Percentiles rank a stretch among this genome's conserved stretches.
phyloP scores from a whole-genome alignment of 2,329 filamentous ascomycete species.

The Remersonia thermophila region DNA sequence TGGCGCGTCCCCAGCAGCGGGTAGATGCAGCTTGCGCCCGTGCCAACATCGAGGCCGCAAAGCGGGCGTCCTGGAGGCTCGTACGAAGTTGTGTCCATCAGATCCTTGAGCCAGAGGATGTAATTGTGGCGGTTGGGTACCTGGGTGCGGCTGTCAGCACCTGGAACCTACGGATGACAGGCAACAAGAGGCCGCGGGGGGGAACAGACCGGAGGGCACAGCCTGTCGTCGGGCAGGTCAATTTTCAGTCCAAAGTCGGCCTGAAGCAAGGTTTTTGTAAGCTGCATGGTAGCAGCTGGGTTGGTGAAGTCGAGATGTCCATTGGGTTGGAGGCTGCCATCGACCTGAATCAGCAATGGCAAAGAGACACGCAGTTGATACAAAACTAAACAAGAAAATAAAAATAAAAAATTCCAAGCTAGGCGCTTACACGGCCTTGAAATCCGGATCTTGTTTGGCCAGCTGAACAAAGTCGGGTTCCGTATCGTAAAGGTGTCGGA shows the following conservation, averaged over 20 bases:
- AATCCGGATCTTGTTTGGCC: conserved; percentile 28
- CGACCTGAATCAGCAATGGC: too few species aligned
- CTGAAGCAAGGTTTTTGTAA: conserved; percentile 68
- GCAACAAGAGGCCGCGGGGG: not conserved
- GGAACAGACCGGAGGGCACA: conserved; percentile 67
- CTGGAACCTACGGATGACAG: conserved; percentile 4
- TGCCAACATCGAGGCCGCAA: conserved; percentile 72
- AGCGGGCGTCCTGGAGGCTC: conserved; percentile 36
- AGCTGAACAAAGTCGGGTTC: conserved; percentile 33
- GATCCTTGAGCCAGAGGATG: conserved; percentile 71
- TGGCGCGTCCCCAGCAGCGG: conserved; percentile 64
- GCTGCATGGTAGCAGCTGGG: conserved; percentile 60
- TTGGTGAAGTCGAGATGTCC: conserved; percentile 68
- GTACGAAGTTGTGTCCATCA: conserved; percentile 61
- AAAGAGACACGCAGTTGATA: too few species aligned
- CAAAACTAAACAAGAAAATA: not conserved
- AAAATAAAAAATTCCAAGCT: too few species aligned
- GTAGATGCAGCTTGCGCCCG: conserved; percentile 85
- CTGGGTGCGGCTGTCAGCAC: too few species aligned
- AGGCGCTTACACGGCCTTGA: conserved; percentile 31
- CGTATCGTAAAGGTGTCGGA: conserved; percentile 28
- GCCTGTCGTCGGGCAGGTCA: conserved; percentile 59
- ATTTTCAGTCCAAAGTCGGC: conserved; percentile 62
- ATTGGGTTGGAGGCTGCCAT: conserved; percentile 23
- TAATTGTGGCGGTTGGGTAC: conserved; percentile 69